Conservation (phyloP, 768 basidiomycete species). For the Mrakia blollopis region DNA sequence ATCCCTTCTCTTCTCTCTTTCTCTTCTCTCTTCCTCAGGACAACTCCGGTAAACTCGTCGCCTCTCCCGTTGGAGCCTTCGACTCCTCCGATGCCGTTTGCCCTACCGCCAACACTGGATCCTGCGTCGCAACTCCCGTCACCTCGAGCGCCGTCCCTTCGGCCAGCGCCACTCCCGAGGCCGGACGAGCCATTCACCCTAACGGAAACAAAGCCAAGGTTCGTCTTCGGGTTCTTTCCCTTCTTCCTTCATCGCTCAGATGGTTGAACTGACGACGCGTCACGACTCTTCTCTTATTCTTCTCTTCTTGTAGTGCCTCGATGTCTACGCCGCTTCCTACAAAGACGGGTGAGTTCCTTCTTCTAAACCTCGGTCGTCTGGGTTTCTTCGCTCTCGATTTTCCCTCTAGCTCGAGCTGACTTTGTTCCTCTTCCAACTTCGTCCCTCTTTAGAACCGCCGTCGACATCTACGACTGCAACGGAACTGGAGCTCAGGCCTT, state of each 20-base stretch:
- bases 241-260: too few relatives aligned
- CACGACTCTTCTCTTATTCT: too few relatives aligned
- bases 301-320: too few relatives aligned
- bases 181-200: not conserved
- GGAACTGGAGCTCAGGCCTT: not conserved
- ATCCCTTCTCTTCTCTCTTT: not conserved
- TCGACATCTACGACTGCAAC: constrained; percentile 7
- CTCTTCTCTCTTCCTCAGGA: not conserved
- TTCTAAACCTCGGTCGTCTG: too few relatives aligned
- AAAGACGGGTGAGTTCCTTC: not conserved
- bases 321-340: not conserved
- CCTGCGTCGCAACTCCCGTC: not conserved
- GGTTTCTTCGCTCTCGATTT: too few relatives aligned
- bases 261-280: too few relatives aligned
- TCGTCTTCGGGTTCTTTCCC: too few relatives aligned
- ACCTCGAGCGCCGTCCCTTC: not conserved
- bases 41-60: not conserved
- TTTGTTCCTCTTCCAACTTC: too few relatives aligned
- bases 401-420: too few relatives aligned
- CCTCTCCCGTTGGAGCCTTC: not conserved
- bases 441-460: not conserved
- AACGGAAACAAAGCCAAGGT: not conserved
- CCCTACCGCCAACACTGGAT: not conserved
- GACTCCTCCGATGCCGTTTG: constrained; percentile 12
- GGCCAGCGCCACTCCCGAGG: not conserved